Conservation (phyloP, 169 alveolate species). For the Toxoplasma gondii region DNA sequence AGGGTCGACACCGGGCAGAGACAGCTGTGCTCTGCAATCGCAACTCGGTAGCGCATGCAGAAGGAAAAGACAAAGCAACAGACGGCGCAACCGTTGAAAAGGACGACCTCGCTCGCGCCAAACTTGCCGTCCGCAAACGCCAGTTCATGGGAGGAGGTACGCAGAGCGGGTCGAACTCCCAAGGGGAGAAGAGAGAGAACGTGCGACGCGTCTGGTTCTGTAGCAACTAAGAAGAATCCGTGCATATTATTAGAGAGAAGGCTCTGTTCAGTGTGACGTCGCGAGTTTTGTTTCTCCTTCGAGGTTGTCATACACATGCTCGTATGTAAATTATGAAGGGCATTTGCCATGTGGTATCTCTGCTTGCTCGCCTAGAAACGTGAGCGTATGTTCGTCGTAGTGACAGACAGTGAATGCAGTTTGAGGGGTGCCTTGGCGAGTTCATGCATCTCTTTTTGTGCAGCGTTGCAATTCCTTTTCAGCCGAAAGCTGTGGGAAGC, state of each 20-base stretch:
- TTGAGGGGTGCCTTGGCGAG: too few species aligned
- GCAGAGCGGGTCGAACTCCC: too few species aligned
- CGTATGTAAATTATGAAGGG: too few species aligned
- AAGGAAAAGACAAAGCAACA: background rate
- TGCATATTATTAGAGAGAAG: background rate
- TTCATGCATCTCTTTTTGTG: too few species aligned
- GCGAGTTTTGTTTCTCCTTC: too few species aligned
- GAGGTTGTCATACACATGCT: too few species aligned
- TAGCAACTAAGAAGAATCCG: background rate
- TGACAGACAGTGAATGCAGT: too few species aligned
- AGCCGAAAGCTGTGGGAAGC: too few species aligned
- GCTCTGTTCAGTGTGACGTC: background rate
- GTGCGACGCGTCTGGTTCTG: background rate
- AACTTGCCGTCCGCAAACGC: constrained; percentile 6
- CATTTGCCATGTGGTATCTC: too few species aligned
- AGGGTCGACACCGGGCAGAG: background rate
- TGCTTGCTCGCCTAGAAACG: too few species aligned
- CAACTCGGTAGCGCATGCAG: background rate
- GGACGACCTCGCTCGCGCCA: constrained; percentile 23
- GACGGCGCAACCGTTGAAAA: background rate
- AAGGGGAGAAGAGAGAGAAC: background rate
- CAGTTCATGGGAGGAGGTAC: constrained; percentile 57
- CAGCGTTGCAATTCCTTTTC: too few species aligned
- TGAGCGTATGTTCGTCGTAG: too few species aligned
- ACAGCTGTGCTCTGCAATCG: background rate